These are phyloP conservation scores for Metschnikowia proteae DNA, from an alignment of 805 yeast species.

Conservation along the genomic window DNA sequence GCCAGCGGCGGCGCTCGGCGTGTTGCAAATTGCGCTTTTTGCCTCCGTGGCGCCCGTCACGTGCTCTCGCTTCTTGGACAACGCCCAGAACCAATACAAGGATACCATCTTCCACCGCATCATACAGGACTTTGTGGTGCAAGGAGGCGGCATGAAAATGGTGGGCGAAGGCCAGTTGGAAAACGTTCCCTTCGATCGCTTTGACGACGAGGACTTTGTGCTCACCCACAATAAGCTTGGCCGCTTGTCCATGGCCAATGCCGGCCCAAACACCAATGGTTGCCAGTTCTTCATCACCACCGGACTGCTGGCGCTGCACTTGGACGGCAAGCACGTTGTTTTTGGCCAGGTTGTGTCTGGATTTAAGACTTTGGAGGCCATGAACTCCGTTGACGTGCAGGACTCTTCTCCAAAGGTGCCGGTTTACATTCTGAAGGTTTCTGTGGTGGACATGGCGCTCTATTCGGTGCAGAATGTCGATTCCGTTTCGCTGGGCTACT, in stretches of 20 bases:
- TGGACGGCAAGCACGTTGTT: slow-evolving; percentile 26
- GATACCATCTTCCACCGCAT: slow-evolving; percentile 31
- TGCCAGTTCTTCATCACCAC: slow-evolving; percentile 25
- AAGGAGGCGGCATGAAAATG: slow-evolving; percentile 32
- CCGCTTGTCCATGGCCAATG: slow-evolving; percentile 31
- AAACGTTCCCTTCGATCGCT: slow-evolving; percentile 21
- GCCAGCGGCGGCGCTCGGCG: slow-evolving; percentile 30
- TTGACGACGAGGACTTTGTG: slow-evolving; percentile 25
- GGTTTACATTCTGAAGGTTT: slow-evolving; percentile 7
- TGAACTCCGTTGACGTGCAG: slow-evolving; percentile 10
- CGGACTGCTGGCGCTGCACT: slow-evolving; percentile 8
- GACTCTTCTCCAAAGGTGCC: slow-evolving; percentile 10
- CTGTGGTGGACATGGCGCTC: slow-evolving; percentile 2
- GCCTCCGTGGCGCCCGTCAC: slow-evolving; percentile 23
- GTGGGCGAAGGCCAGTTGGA: slow-evolving; percentile 19
- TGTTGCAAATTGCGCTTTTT: slow-evolving; percentile 26
- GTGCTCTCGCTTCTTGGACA: slow-evolving; percentile 32
- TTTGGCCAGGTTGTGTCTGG: slow-evolving; percentile 27
- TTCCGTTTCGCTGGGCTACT: slow-evolving; percentile 12
- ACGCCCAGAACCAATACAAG: slow-evolving; percentile 24
- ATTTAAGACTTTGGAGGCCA: slow-evolving; percentile 14
- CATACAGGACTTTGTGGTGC: slow-evolving; percentile 35
- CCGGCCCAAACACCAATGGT: slow-evolving; percentile 24
- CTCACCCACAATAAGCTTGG: slow-evolving; percentile 28
- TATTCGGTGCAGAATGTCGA: slow-evolving; percentile 4